Evolutionary conservation across 371 early-diverging fungal genomes (phyloP), one percentile per base, ranked within the genome.

Genomic region (Syncephalastrum sp.): DNA sequence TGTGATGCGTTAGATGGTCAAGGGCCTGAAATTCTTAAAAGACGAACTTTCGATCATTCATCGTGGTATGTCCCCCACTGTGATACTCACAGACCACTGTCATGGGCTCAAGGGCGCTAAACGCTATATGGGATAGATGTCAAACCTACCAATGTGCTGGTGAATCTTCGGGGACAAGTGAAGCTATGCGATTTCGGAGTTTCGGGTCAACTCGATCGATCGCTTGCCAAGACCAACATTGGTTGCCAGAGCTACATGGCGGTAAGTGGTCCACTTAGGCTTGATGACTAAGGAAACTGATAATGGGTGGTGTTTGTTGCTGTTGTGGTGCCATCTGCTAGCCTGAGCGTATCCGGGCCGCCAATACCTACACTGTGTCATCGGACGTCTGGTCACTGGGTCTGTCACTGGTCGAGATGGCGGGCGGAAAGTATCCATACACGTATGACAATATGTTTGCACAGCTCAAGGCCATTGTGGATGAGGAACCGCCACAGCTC

Each of bases 161-260:
- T 91, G 49, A 95, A 94, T 74, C 63, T 73, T 15, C 69, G 77
- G 54, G 97, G 96, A 45, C 84, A 96, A 61, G 90, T 97, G 44
- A 97, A 96, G 69, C 75, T 97, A 45, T 96, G 96, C 74, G 97
- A 97, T 72, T 90, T 91, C 74, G 91, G 92, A 55, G 89, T 91
- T 3, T 88, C 89, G 12, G 97, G 97, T 7, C 91, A 95, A 70
- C 79, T 96, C 41, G 86, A 88, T 42, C 87, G 89, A 70, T 94
- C 94, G 14, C 70, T 94, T 66, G 97, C 95, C 44, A 94, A 91
- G 72, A 96, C 97, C 2, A 90, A 94, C 60, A 90, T 94, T 58
- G 97, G 95, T 2, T 93, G 94, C 68, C 94, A 94, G 70, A 89
- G 90, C 66, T 96, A 95, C 65, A 94, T 96, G 95, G 94, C 95